Conservation (phyloP, 1,139 yeast species). For the Entelexis paramagnoliae region DNA sequence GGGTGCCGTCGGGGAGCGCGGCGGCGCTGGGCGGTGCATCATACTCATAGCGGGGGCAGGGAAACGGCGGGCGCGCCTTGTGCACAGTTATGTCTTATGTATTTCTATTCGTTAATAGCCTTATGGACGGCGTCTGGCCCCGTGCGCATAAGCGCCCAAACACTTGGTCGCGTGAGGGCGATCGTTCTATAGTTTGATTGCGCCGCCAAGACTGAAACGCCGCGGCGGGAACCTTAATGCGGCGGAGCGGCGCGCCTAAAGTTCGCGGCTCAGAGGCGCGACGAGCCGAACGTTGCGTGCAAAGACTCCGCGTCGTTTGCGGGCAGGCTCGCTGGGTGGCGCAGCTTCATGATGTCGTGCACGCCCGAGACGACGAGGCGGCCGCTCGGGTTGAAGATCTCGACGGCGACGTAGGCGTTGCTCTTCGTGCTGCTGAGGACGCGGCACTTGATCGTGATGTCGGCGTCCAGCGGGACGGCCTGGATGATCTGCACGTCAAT, state of each 20-base stretch:
- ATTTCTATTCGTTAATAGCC: too few species aligned
- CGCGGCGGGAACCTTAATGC: neutral
- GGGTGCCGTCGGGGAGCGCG: too few species aligned
- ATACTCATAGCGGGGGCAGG: too few species aligned
- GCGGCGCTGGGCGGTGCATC: too few species aligned
- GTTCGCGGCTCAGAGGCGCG: neutral
- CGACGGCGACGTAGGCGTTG: constrained; percentile 24
- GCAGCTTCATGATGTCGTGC: constrained; percentile 28
- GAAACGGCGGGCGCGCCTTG: too few species aligned
- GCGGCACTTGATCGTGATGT: constrained; percentile 24
- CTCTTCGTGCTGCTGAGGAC: constrained; percentile 27
- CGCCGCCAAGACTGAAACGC: neutral
- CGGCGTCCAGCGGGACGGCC: constrained; percentile 27
- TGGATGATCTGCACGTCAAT: constrained; percentile 27
- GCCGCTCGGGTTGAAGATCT: constrained; percentile 23
- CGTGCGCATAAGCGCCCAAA: too few species aligned
- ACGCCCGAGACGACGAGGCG: constrained; percentile 25
- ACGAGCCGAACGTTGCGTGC: constrained; percentile 2
- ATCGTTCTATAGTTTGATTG: neutral
- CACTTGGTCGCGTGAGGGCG: too few species aligned
- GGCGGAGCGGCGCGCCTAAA: neutral
- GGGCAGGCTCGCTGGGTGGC: neutral
- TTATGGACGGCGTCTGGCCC: too few species aligned
- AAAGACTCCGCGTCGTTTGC: neutral
- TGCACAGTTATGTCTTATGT: too few species aligned